Evolutionary conservation across 1,284 basidiomycete genomes (phyloP).

Genomic region (Baeospora myosura): DNA sequence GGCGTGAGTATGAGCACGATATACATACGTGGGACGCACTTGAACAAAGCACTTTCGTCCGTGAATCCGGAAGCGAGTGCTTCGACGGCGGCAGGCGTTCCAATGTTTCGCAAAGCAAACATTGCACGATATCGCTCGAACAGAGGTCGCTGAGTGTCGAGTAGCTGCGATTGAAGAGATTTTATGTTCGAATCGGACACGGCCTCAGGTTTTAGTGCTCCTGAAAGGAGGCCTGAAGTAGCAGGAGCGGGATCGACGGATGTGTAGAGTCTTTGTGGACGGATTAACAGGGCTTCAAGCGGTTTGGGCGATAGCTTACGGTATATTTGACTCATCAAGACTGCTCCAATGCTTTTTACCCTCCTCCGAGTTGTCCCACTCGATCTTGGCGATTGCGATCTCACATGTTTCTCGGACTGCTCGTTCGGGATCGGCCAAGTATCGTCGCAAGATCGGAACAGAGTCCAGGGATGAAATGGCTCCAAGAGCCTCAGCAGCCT

Average conservation of each 20-base stretch:
- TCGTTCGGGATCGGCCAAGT: conserved; percentile 67
- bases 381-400: conserved; percentile 92
- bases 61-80: conserved; percentile 87
- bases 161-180: conserved; percentile 57
- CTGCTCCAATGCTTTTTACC: conserved; percentile 36
- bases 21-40: conserved; percentile 40
- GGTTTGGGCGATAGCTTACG: conserved; percentile 24
- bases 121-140: conserved; percentile 97
- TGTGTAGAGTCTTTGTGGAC: conserved; percentile 49
- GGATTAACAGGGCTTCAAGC: neutral
- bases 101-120: conserved; percentile 93
- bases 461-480: conserved; percentile 75
- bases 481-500: conserved; percentile 98
- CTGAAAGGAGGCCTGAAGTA: conserved; percentile 52
- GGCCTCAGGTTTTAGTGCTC: conserved; percentile 42
- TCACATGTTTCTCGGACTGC: conserved; percentile 96
- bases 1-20: neutral
- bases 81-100: conserved; percentile 74
- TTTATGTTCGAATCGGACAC: conserved; percentile 41
- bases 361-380: conserved; percentile 83
- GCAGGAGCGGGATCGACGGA: conserved; percentile 96
- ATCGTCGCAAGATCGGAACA: conserved; percentile 68
- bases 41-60: conserved; percentile 87
- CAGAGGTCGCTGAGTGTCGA: conserved; percentile 67
- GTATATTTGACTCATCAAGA: conserved; percentile 25